Conservation (phyloP, 352 stramenopile genomes). For the Phytophthora boehmeriae region DNA sequence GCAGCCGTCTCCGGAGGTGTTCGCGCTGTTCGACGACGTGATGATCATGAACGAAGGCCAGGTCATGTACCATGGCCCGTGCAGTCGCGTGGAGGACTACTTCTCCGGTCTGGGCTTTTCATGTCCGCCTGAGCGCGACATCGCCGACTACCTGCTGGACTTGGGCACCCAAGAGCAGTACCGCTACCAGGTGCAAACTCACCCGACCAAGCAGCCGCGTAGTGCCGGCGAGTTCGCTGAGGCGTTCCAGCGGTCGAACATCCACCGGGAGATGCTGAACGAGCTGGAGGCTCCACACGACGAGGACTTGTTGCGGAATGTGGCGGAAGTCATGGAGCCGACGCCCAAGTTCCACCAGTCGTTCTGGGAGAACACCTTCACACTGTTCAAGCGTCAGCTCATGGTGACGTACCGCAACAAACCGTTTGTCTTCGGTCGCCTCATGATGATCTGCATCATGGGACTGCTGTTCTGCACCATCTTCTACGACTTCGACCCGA, state of each 20-base stretch:
- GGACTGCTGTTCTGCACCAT: constrained; percentile 46
- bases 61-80: constrained; percentile 69
- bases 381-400: constrained; percentile 51
- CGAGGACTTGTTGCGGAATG: constrained; percentile 7
- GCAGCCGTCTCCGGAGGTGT: constrained; percentile 90
- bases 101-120: constrained; percentile 41
- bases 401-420: constrained; percentile 52
- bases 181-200: constrained; percentile 5
- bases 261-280: constrained; percentile 33
- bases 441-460: constrained; percentile 61
- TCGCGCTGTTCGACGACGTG: constrained; percentile 76
- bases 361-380: constrained; percentile 30
- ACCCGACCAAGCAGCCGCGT: constrained; percentile 12
- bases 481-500: constrained; percentile 44
- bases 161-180: constrained; percentile 23
- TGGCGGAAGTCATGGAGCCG: constrained; percentile 2
- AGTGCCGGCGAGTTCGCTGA: constrained; percentile 26
- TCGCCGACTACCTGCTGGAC: constrained; percentile 21
- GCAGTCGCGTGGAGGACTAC: constrained; percentile 22
- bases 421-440: constrained; percentile 24
- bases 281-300: constrained; percentile 25
- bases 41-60: constrained; percentile 41
- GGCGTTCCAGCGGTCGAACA: constrained; percentile 39
- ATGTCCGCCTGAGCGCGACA: constrained; percentile 24
- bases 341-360: constrained; percentile 33